Evolutionary conservation across 768 basidiomycete genomes (phyloP), one percentile per base, ranked within the genome.

Genomic region (Termitomyces heimii): DNA sequence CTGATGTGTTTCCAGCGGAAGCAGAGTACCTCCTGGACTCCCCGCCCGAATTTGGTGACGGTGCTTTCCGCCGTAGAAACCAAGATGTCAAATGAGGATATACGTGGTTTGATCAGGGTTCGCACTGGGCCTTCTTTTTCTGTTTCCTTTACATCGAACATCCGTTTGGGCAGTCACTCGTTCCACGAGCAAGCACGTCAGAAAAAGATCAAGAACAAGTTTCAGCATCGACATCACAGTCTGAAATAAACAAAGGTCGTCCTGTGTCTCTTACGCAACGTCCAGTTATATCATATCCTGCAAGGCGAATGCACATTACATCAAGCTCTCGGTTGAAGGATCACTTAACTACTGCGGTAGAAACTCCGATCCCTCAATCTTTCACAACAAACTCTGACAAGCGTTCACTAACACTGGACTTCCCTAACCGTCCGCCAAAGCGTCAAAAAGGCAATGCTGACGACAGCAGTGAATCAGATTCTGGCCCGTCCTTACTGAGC

Each of bases 101-200:
- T 80, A 35, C 71, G 75, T 68, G 67, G 67, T 55, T 73, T 81
- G 59, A 76, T 80, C 56, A 82, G 77, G 81, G 82, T 83, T 81
- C 79, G 81, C 78, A 76, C 64, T 73, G 75, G 75, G 67, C 75
- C 65, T 64, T 67, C 74, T 71, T 66, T 69, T 65, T 67, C 69
- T 65, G 66, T 58, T 65, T 68, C 58, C 61, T 70, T 69, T 70
- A 71, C 71, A 65, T 63, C 74, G 70, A 71, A 77, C 71, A 59
- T 69, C 66, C 69, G 52, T 75, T 79, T 77, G 68, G 72, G 70
- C 76, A 80, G 79, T 71, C 72, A 53, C 63, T 80, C 53, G 58
- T 62, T 51, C 63, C 63, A 43, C 59, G 63, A 54, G 29, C 64
- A 60, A 60, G 49, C 22, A 31, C 49, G 8, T 53, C 48, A 40